Percentiles rank a stretch among this genome's conserved stretches.
phyloP scores from a whole-genome alignment of 805 yeast genomes.

The Yamadazyma scolyti region DNA sequence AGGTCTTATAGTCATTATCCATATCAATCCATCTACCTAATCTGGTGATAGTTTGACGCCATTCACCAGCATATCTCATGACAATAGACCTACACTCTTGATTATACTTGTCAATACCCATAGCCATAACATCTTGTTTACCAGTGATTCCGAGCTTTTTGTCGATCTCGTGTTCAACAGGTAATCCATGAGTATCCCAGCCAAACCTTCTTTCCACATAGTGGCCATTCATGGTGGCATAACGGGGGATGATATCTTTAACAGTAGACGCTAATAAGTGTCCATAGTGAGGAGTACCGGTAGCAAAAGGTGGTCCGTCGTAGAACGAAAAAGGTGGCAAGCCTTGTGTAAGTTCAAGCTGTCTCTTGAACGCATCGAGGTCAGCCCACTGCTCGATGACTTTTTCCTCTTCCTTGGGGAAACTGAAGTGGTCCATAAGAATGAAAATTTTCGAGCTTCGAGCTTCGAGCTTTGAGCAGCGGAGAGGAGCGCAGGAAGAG shows the following conservation, averaged over 20 bases:
- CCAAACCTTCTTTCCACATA: constrained; percentile 97
- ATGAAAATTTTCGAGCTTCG: too few species aligned
- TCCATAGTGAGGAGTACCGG: constrained; percentile 99
- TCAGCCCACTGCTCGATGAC: constrained; percentile 82
- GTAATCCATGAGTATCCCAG: constrained; percentile 99
- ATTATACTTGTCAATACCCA: constrained; percentile 94
- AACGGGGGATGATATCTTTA: constrained; percentile 95
- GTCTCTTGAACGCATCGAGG: constrained; percentile 88
- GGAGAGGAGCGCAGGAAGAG: constrained; percentile 1
- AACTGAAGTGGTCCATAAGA: too few species aligned
- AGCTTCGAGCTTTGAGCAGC: constrained; percentile 11
- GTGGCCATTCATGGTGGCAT: constrained; percentile 96
- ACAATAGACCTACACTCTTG: constrained; percentile 94
- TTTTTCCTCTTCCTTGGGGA: constrained; percentile 87
- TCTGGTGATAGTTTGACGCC: constrained; percentile 92
- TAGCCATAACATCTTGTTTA: constrained; percentile 88
- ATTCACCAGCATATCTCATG: constrained; percentile 93
- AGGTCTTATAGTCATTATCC: constrained; percentile 96
- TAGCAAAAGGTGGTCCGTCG: constrained; percentile 99
- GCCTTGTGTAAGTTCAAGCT: constrained; percentile 78
- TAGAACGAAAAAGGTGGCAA: constrained; percentile 87
- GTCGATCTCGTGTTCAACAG: constrained; percentile 98
- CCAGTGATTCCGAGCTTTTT: constrained; percentile 91
- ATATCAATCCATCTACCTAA: constrained; percentile 99
- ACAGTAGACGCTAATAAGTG: constrained; percentile 95